Evolutionary conservation across 805 yeast species (phyloP).

Genomic region (Spathaspora girioi): DNA sequence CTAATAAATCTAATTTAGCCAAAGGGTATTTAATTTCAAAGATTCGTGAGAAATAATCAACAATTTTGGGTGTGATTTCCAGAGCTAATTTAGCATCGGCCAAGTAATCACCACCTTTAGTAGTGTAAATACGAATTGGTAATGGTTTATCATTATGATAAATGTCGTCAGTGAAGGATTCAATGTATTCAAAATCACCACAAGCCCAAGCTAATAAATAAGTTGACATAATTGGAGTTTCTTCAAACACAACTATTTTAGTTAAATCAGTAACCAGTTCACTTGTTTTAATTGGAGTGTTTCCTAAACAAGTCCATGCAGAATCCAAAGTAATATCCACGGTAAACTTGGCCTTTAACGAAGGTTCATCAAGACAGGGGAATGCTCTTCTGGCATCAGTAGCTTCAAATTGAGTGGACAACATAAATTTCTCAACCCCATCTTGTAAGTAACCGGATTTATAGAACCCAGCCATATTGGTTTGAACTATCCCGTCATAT

Average conservation of each 20-base stretch:
- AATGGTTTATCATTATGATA: constrained; percentile 38
- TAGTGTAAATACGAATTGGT: constrained; percentile 51
- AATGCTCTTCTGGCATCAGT: constrained; percentile 58
- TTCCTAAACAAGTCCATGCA: constrained; percentile 40
- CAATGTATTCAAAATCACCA: constrained; percentile 55
- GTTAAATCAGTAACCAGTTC: constrained; percentile 8
- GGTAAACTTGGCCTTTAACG: constrained; percentile 51
- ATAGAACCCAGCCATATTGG: constrained; percentile 57
- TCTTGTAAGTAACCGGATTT: constrained; percentile 41
- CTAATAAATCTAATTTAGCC: constrained; percentile 77
- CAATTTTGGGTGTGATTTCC: constrained; percentile 44
- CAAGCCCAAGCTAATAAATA: constrained; percentile 57
- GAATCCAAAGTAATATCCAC: constrained; percentile 35
- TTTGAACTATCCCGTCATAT: constrained; percentile 44
- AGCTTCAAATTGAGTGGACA: constrained; percentile 57
- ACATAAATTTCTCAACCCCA: constrained; percentile 35
- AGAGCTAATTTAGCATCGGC: constrained; percentile 47
- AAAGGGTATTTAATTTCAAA: constrained; percentile 63
- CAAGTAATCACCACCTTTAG: constrained; percentile 45
- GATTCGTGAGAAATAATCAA: constrained; percentile 45
- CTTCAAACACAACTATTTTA: constrained; percentile 34
- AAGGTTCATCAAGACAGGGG: constrained; percentile 58
- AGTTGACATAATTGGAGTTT: constrained; percentile 54
- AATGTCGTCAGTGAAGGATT: constrained; percentile 35
- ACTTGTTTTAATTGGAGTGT: constrained; percentile 37